These are phyloP conservation scores for Fraxinus sp. DNA, from an alignment of 305 asterid species.

Conservation along the genomic window DNA sequence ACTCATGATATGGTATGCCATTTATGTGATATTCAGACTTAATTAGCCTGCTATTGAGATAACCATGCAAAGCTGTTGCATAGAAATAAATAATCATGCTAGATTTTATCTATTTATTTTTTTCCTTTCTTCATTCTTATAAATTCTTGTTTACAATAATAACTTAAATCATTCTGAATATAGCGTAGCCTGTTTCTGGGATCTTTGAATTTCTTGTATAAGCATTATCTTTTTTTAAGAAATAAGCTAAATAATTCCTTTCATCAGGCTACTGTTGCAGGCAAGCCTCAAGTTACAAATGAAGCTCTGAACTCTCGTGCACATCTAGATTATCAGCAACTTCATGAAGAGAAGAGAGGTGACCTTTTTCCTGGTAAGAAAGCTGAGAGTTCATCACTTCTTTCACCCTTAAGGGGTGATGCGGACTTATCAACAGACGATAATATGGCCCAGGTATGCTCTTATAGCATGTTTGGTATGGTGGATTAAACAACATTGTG, in stretches of 20 bases:
- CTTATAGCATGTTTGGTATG: not conserved
- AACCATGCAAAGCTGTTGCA: not conserved
- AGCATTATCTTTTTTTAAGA: not conserved
- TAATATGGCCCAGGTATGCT: conserved; percentile 61
- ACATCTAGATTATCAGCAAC: conserved; percentile 29
- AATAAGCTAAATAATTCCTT: conserved; percentile 1
- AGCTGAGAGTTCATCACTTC: conserved; percentile 32
- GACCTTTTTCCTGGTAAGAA: conserved; percentile 33
- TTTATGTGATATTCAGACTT: not conserved
- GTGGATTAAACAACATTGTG: not conserved
- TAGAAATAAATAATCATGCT: conserved; percentile 6
- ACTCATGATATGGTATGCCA: conserved; percentile 47
- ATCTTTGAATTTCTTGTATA: not conserved
- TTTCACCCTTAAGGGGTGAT: conserved; percentile 39
- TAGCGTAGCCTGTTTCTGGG: not conserved
- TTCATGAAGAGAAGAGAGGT: conserved; percentile 28
- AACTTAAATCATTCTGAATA: not conserved
- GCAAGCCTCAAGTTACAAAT: conserved; percentile 30
- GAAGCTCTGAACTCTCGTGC: conserved; percentile 25
- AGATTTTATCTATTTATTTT: conserved; percentile 2
- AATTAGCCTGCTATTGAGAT: not conserved
- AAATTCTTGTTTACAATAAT: conserved; percentile 5
- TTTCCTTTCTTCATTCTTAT: not conserved
- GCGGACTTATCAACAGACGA: conserved; percentile 47
- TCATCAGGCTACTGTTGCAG: conserved; percentile 42